phyloP scores from a whole-genome alignment of 2,329 filamentous ascomycete genomes.

The Aureobasidium melanogenum region DNA sequence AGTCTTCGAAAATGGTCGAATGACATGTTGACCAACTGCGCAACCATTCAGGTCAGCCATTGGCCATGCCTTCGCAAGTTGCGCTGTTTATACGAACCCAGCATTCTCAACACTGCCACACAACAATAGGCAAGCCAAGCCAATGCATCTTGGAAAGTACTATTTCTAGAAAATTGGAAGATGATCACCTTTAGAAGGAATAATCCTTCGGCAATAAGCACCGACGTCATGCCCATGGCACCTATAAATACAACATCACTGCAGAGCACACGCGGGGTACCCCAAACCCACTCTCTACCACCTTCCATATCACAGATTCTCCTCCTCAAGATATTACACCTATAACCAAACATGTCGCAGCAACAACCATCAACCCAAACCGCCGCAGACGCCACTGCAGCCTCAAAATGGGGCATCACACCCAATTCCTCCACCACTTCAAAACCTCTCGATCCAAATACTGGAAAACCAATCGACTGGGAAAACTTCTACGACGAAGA shows the following conservation, averaged over 20 bases:
- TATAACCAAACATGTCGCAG: background rate
- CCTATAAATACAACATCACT: background rate
- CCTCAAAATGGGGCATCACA: conserved; percentile 14
- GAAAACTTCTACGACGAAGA: conserved; percentile 14
- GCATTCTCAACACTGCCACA: no score
- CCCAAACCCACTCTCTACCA: background rate
- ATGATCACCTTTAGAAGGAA: background rate
- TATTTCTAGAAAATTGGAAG: no score
- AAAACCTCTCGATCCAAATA: background rate
- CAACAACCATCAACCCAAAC: background rate
- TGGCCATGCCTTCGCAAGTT: no score
- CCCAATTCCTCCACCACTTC: background rate
- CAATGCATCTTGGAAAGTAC: no score
- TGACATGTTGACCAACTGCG: background rate
- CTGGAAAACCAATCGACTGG: conserved; percentile 3
- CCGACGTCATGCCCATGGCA: background rate
- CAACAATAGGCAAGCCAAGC: no score
- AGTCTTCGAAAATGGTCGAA: background rate
- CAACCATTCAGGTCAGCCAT: no score
- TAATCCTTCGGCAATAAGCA: background rate
- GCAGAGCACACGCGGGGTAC: background rate
- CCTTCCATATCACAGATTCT: background rate
- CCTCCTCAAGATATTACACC: background rate
- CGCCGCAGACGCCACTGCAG: background rate
- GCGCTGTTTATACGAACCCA: no score